These are phyloP conservation scores for Xylaria curta DNA, from an alignment of 495 filamentous ascomycete genomes.

Conservation along the genomic window DNA sequence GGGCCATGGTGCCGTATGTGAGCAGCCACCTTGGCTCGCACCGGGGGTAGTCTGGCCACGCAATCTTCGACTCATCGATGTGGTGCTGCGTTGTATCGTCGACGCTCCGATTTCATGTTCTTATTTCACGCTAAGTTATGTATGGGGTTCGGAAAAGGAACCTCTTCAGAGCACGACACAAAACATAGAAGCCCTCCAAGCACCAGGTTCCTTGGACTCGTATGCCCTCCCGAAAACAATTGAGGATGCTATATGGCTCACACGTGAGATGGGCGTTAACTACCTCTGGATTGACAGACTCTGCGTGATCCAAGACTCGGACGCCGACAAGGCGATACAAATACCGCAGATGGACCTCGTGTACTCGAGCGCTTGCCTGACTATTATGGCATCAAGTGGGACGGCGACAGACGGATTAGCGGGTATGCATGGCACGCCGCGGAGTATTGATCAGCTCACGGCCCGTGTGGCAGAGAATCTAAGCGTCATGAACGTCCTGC, in stretches of 20 bases:
- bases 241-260: constrained; percentile 41
- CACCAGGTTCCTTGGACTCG: not conserved
- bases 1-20: not conserved
- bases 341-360: constrained; percentile 42
- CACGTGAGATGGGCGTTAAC: constrained; percentile 33
- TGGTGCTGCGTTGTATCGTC: constrained; percentile 17
- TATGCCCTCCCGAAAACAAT: not conserved
- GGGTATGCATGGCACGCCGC: not conserved
- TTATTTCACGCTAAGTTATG: constrained; percentile 36
- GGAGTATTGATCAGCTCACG: not conserved
- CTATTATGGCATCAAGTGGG: constrained; percentile 39
- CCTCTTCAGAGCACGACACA: constrained; percentile 28
- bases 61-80: not conserved
- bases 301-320: constrained; percentile 45
- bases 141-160: constrained; percentile 31
- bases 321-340: constrained; percentile 37
- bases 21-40: not conserved
- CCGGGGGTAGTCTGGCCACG: not conserved
- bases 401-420: not conserved
- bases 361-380: constrained; percentile 34
- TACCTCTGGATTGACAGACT: constrained; percentile 50
- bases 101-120: constrained; percentile 10
- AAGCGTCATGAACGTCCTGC: constrained; percentile 1
- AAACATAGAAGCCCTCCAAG: not conserved
- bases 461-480: constrained; percentile 5